Conservation (phyloP, 1,139 yeast genomes). For the Sugiyamaella japonica region DNA sequence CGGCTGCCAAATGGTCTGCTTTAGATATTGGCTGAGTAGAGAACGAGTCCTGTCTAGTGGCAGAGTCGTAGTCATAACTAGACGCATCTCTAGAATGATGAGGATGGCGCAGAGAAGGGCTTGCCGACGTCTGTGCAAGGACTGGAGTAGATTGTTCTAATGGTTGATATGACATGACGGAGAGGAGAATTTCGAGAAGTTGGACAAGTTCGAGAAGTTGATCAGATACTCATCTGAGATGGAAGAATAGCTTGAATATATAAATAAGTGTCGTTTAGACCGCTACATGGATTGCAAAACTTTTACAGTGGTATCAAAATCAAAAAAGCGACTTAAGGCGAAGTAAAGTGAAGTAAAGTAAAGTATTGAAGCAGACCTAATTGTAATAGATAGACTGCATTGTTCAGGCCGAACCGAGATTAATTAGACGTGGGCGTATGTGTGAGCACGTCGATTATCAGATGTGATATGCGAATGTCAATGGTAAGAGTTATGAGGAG, state of each 20-base stretch:
- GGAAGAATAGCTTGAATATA: not conserved
- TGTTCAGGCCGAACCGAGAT: too few relatives aligned
- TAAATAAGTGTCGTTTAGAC: not conserved
- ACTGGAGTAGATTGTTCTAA: not conserved
- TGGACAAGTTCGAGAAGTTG: not conserved
- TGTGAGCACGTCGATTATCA: not conserved
- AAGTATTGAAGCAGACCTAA: too few relatives aligned
- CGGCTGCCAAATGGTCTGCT: constrained; percentile 12
- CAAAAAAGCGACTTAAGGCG: too few relatives aligned
- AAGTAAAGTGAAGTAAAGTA: too few relatives aligned
- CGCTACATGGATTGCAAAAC: too few relatives aligned
- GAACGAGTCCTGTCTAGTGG: not conserved
- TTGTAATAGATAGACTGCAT: not conserved
- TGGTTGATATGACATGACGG: constrained; percentile 1
- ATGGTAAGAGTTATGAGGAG: too few relatives aligned
- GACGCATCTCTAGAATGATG: not conserved
- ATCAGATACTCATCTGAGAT: not conserved
- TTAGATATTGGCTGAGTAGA: not conserved
- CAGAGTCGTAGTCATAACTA: not conserved
- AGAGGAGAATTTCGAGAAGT: not conserved
- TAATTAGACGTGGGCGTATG: not conserved
- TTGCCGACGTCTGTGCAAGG: not conserved
- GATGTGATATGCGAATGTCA: not conserved
- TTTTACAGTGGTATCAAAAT: too few relatives aligned
- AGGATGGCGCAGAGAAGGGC: not conserved